These are phyloP conservation scores for Phyllachora maydis DNA, from an alignment of 2,329 filamentous ascomycete species.

Conservation along the genomic window DNA sequence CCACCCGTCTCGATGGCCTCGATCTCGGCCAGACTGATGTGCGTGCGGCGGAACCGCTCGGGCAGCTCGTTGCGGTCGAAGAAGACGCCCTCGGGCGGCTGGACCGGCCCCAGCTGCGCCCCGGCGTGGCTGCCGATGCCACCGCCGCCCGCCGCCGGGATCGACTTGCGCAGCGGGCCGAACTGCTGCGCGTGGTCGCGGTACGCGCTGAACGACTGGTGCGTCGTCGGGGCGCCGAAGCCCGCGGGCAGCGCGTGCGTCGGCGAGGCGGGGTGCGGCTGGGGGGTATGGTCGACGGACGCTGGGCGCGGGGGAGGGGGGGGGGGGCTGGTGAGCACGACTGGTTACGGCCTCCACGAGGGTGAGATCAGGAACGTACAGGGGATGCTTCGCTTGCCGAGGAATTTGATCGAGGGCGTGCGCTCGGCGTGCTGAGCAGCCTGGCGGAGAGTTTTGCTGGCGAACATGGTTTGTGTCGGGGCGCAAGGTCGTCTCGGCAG, in stretches of 20 bases:
- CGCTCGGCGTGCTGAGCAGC: constrained; percentile 37
- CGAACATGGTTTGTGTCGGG: constrained; percentile 37
- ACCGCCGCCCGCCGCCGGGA: constrained; percentile 14
- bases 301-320: constrained; percentile 24
- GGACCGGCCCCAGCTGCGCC: constrained; percentile 49
- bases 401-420: constrained; percentile 38
- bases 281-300: constrained; percentile 49
- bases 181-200: constrained; percentile 62
- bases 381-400: constrained; percentile 37
- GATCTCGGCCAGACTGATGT: constrained; percentile 67
- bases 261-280: constrained; percentile 53
- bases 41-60: constrained; percentile 54
- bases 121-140: constrained; percentile 44
- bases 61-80: constrained; percentile 87
- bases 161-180: constrained; percentile 46
- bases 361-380: constrained; percentile 17
- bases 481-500: too few species aligned
- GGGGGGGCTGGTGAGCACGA: constrained; percentile 6
- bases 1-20: constrained; percentile 91
- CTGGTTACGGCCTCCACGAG: too few species aligned
- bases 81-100: constrained; percentile 50
- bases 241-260: constrained; percentile 37
- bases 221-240: constrained; percentile 21
- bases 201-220: constrained; percentile 53
- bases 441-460: constrained; percentile 34